phyloP scores from a whole-genome alignment of 2,329 filamentous ascomycete genomes.

The Fusarium concolor region DNA sequence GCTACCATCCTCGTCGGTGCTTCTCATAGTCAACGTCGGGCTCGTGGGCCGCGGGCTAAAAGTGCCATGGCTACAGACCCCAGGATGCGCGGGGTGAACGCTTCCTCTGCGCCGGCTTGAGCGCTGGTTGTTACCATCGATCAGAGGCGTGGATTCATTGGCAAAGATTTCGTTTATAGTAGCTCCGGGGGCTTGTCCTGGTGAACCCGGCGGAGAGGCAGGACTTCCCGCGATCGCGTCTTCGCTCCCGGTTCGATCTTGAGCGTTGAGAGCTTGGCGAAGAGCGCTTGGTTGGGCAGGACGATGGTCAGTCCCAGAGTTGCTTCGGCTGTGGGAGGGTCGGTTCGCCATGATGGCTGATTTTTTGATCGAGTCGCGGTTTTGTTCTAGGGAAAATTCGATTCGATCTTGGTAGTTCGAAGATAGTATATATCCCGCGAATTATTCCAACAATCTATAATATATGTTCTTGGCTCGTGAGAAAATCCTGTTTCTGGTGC shows the following conservation, averaged over 20 bases:
- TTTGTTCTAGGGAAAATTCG: neutral
- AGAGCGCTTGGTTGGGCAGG: constrained; percentile 60
- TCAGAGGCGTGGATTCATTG: constrained; percentile 65
- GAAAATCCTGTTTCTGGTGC: constrained; percentile 1
- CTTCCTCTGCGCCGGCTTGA: constrained; percentile 35
- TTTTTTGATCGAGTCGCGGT: constrained; percentile 8
- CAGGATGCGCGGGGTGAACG: constrained; percentile 55
- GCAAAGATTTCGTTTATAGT: constrained; percentile 37
- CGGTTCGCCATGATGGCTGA: constrained; percentile 42
- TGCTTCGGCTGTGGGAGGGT: constrained; percentile 47
- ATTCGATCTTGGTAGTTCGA: neutral
- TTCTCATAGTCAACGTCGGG: constrained; percentile 53
- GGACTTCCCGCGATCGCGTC: constrained; percentile 9
- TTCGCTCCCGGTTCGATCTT: constrained; percentile 36
- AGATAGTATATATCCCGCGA: neutral
- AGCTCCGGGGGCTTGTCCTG: constrained; percentile 41
- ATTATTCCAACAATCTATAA: neutral
- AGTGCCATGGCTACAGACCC: constrained; percentile 76
- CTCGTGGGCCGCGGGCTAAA: constrained; percentile 76
- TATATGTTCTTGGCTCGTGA: constrained; percentile 6
- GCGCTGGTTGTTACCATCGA: constrained; percentile 49
- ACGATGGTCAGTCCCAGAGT: constrained; percentile 52
- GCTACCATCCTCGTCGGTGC: constrained; percentile 47
- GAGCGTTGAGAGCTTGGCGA: constrained; percentile 58
- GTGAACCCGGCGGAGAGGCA: constrained; percentile 32